Evolutionary conservation across 202 grass and related monocot species (phyloP), one percentile per base, ranked within the genome.

Genomic region (Digitaria exilis): DNA sequence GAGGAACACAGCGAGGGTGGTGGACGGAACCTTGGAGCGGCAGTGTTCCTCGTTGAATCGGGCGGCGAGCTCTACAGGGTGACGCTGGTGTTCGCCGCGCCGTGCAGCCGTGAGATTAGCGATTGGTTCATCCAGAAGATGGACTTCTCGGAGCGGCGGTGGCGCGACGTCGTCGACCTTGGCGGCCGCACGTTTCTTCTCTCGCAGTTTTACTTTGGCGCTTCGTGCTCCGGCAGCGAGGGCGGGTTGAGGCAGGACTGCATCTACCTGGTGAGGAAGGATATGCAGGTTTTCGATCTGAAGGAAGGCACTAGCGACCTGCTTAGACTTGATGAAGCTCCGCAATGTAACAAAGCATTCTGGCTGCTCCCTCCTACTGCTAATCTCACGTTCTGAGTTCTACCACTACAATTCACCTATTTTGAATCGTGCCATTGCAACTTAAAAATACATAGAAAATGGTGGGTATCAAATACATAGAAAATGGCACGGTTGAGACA

Each of bases 41-140:
- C 0, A n/a, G 39, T 46, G 39, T 44, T 44, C 9, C 21, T 81
- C 6, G 79, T 81, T 18, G 79, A 44, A 30, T 60, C 51, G 0
- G 39, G 32, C 9, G 66, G 0, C 17, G 51, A 81, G 41, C 52
- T 82, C 11, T n/a, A n/a, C n/a, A n/a, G n/a, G 37, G 78, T 80
- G 14, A 19, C 0, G 16, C 35, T 81, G 49, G 0, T n/a, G 5
- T 21, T 4, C 49, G 17, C 4, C 6, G 17, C 15, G 0, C 0
- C 1, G 9, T 57, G 0, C 3, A 2, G 2, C 1, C 12, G n/a
- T 1, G 24, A 58, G 4, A 30, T 51, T 0, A 9, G 21, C 10
- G 16, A 41, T 4, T 51, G 32, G 8, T 15, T 0, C 2, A 54
- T 82, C 1, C 17, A 71, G 11, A 46, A 7, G 67, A 62, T 72